These are phyloP conservation scores for Ophiocordyceps robertsii DNA, from an alignment of 2,329 filamentous ascomycete genomes.

Conservation along the genomic window DNA sequence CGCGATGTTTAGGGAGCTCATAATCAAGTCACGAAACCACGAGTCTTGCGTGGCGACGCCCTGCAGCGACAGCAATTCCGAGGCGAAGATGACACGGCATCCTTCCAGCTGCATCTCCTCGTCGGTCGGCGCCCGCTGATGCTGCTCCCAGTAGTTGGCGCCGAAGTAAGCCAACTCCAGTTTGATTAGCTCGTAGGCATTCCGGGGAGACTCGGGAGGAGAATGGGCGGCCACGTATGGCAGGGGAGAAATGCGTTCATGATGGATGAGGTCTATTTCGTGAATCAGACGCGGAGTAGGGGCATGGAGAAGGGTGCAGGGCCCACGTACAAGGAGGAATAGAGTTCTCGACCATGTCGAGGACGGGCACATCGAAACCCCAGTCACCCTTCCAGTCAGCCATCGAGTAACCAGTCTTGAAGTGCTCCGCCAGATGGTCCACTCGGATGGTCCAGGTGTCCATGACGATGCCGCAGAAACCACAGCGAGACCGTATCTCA, in stretches of 20 bases:
- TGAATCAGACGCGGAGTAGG: constrained; percentile 25
- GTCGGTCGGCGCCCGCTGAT: constrained; percentile 29
- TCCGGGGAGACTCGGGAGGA: constrained; percentile 32
- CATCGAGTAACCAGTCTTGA: constrained; percentile 53
- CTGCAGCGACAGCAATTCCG: constrained; percentile 31
- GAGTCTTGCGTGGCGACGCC: constrained; percentile 23
- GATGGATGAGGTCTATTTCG: constrained; percentile 47
- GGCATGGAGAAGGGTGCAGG: constrained; percentile 21
- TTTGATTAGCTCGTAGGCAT: constrained; percentile 49
- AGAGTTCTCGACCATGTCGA: constrained; percentile 52
- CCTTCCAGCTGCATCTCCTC: constrained; percentile 43
- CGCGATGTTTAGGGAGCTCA: constrained; percentile 30
- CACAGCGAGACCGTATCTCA: constrained; percentile 49
- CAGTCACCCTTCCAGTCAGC: constrained; percentile 58
- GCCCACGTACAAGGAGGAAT: constrained; percentile 48
- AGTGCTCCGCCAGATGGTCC: constrained; percentile 54
- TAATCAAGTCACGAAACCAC: constrained; percentile 47
- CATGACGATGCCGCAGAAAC: constrained; percentile 51
- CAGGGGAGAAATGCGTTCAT: constrained; percentile 43
- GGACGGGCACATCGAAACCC: constrained; percentile 49
- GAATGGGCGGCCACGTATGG: constrained; percentile 36
- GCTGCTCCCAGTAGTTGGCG: constrained; percentile 27
- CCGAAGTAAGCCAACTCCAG: constrained; percentile 41
- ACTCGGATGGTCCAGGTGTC: constrained; percentile 47
- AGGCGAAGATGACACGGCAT: constrained; percentile 42